phyloP scores from a whole-genome alignment of 73 alveolate species.

The Tetrahymena thermophila region DNA sequence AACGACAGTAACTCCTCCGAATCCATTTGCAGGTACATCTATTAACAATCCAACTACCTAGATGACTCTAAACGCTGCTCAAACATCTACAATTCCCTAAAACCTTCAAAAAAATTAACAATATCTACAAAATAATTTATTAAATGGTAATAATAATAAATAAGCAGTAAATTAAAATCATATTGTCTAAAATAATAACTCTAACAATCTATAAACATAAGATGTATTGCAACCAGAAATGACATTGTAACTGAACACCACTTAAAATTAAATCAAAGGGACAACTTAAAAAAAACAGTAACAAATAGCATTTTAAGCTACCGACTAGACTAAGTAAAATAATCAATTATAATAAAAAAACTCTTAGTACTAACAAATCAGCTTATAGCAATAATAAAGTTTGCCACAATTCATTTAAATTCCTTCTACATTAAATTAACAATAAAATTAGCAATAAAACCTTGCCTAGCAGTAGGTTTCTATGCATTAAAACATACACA shows the following conservation, averaged over 20 bases:
- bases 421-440: background rate
- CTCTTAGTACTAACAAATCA: background rate
- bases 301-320: background rate
- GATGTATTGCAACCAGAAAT: background rate
- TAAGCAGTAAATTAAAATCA: background rate
- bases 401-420: background rate
- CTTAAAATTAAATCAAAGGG: background rate
- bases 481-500: background rate
- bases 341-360: background rate
- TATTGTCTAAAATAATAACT: background rate
- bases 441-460: background rate
- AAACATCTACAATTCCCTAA: background rate
- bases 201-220: background rate
- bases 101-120: background rate
- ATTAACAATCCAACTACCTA: background rate
- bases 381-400: background rate
- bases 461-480: background rate
- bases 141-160: background rate
- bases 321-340: background rate
- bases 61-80: background rate
- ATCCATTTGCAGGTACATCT: background rate
- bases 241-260: background rate
- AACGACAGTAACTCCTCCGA: background rate
- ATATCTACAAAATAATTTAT: background rate
- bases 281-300: background rate